Evolutionary conservation across 2,329 filamentous ascomycete genomes (phyloP).

Genomic region (Fusarium nelsonii): DNA sequence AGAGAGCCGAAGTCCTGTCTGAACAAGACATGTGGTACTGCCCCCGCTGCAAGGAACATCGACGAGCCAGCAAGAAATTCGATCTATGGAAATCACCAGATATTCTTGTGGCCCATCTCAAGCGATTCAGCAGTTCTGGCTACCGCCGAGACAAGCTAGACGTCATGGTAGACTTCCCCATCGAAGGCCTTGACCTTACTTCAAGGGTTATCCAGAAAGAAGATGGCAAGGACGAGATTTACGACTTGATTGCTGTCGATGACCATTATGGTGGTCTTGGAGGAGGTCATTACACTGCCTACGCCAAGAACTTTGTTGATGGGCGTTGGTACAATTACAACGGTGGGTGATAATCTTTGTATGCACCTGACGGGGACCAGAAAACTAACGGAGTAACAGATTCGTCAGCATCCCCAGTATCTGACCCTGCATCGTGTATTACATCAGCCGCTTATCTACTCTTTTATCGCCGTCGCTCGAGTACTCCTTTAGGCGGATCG

Average conservation of each 20-base stretch:
- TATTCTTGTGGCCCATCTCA: slow-evolving; percentile 93
- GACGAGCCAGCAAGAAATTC: slow-evolving; percentile 93
- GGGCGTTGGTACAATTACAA: slow-evolving; percentile 97
- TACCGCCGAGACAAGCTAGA: slow-evolving; percentile 92
- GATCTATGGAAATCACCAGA: slow-evolving; percentile 98
- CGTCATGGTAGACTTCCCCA: slow-evolving; percentile 89
- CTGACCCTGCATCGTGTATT: slow-evolving; percentile 72
- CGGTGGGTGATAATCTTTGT: slow-evolving; percentile 67
- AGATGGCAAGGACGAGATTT: slow-evolving; percentile 83
- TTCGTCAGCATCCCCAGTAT: slow-evolving; percentile 74
- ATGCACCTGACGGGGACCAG: neutral
- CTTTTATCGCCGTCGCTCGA: slow-evolving; percentile 91
- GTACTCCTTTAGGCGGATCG: slow-evolving; percentile 81
- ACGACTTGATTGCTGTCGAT: slow-evolving; percentile 95
- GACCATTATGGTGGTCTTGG: slow-evolving; percentile 95
- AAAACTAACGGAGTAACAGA: slow-evolving; percentile 69
- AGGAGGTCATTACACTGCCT: slow-evolving; percentile 96
- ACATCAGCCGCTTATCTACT: slow-evolving; percentile 88
- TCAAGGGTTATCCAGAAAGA: slow-evolving; percentile 83
- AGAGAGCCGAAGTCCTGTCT: slow-evolving; percentile 91
- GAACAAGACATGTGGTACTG: slow-evolving; percentile 99
- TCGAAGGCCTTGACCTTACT: slow-evolving; percentile 86
- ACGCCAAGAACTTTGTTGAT: slow-evolving; percentile 91
- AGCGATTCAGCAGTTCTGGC: slow-evolving; percentile 90
- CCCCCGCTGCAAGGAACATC: slow-evolving; percentile 92